These are phyloP conservation scores for Adansonia gregorii DNA, from an alignment of 441 rosid species.

Conservation along the genomic window DNA sequence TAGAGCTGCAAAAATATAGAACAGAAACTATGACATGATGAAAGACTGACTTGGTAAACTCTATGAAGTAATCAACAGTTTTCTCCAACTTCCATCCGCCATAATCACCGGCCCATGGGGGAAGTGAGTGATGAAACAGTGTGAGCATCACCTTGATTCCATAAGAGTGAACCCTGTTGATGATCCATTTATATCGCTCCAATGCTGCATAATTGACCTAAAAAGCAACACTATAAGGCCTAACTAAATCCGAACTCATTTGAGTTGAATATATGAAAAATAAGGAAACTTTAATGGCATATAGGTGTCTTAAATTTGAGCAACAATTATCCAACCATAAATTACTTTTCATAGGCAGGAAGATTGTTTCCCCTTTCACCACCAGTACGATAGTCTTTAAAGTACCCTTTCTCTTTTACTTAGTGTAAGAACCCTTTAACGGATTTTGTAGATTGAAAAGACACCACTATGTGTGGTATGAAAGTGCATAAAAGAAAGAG, in stretches of 20 bases:
- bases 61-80: slow-evolving; percentile 87
- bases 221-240: slow-evolving; percentile 31
- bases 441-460: background rate
- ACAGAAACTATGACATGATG: background rate
- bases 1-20: slow-evolving; percentile 20
- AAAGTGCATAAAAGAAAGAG: background rate
- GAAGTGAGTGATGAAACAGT: slow-evolving; percentile 92
- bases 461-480: background rate
- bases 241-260: slow-evolving; percentile 18
- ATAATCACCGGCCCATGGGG: slow-evolving; percentile 96
- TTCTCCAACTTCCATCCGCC: slow-evolving; percentile 99
- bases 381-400: background rate
- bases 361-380: background rate
- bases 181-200: slow-evolving; percentile 90
- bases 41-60: slow-evolving; percentile 72
- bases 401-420: background rate
- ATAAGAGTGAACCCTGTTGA: slow-evolving; percentile 66
- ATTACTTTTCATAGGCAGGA: background rate
- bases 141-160: slow-evolving; percentile 99
- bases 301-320: background rate
- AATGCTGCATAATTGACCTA: slow-evolving; percentile 92
- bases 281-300: background rate
- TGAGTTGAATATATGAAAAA: background rate
- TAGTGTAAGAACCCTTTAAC: slow-evolving; percentile 1
- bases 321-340: background rate